A percentile compares a stretch with the other conserved stretches of the same genome.
phyloP scores from a whole-genome alignment of 139 green algal genomes.

The Chlamydomonas urium region DNA sequence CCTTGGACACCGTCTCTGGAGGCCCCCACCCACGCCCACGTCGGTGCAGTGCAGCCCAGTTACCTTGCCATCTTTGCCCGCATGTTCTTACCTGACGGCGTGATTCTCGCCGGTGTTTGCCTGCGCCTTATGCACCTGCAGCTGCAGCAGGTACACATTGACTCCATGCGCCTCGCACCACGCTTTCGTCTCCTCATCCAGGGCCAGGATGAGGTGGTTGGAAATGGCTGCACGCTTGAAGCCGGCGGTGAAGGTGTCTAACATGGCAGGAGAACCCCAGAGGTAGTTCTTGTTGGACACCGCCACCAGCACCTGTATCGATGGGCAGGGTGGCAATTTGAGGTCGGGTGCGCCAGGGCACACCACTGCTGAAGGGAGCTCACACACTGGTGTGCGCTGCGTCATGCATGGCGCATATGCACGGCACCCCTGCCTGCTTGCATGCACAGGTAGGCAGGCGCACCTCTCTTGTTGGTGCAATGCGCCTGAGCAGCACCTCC shows the following conservation, averaged over 20 bases:
- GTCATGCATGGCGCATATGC: no score
- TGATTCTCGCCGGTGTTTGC: constrained; percentile 58
- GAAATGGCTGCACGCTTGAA: constrained; percentile 35
- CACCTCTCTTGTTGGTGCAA: constrained; percentile 8
- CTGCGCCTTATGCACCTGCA: constrained; percentile 42
- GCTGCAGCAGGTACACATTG: constrained; percentile 40
- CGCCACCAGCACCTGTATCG: constrained; percentile 82
- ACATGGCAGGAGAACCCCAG: constrained; percentile 46
- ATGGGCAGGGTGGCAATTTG: no score
- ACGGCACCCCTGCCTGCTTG: no score
- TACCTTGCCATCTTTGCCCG: no score
- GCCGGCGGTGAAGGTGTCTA: constrained; percentile 61
- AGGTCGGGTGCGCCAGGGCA: no score
- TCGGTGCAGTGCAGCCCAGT: no score
- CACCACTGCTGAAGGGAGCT: no score
- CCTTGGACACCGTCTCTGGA: no score
- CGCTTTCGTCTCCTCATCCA: constrained; percentile 69
- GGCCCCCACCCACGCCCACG: no score
- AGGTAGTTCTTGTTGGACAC: constrained; percentile 86
- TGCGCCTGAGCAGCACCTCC: neutral
- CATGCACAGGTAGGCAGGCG: no score
- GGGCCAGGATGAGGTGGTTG: constrained; percentile 88
- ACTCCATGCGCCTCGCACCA: constrained; percentile 26
- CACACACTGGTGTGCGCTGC: no score
- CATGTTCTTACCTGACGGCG: no score